phyloP scores from a whole-genome alignment of 2,329 filamentous ascomycete species.

The Venturia carpophila region DNA sequence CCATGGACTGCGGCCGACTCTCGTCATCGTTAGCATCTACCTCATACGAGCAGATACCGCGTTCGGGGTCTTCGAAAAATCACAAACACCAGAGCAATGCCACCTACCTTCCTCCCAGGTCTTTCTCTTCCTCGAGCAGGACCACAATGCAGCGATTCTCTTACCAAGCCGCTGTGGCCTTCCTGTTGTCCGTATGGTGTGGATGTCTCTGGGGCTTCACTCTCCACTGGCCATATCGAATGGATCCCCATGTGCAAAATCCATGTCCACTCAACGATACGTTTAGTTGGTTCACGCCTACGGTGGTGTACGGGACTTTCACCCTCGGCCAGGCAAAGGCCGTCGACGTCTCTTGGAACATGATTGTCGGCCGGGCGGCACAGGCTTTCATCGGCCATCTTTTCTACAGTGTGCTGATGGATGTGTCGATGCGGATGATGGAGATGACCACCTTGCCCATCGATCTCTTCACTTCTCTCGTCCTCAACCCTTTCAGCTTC shows the following conservation, averaged over 20 bases:
- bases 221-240: background rate
- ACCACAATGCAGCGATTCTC: background rate
- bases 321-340: conserved; percentile 18
- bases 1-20: background rate
- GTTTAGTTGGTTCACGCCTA: background rate
- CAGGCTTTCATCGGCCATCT: conserved; percentile 8
- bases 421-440: conserved; percentile 15
- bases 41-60: background rate
- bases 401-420: conserved; percentile 16
- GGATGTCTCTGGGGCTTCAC: background rate
- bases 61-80: background rate
- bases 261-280: background rate
- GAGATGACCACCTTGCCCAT: conserved; percentile 13
- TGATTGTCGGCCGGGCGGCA: conserved; percentile 15
- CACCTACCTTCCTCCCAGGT: background rate
- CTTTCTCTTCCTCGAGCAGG: background rate
- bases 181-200: background rate
- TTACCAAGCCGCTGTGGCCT: background rate
- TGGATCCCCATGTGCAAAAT: background rate
- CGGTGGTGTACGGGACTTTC: background rate
- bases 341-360: conserved; percentile 18
- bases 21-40: background rate
- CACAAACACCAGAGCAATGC: background rate
- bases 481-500: conserved; percentile 3
- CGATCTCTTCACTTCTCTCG: conserved; percentile 15